Conservation (phyloP, 2,329 filamentous ascomycete genomes). For the Pochonia chlamydosporia region DNA sequence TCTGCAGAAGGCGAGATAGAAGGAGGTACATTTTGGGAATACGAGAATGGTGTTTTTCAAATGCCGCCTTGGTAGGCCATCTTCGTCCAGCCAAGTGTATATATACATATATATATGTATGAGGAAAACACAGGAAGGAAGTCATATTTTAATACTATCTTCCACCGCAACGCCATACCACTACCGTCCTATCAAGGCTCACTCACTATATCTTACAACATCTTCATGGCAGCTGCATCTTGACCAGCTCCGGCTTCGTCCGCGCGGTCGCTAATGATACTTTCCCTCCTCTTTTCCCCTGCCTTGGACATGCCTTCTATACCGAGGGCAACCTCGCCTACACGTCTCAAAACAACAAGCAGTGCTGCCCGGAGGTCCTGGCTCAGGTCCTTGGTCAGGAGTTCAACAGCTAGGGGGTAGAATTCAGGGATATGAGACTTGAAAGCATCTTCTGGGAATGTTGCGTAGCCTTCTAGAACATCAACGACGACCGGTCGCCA, state of each 20-base stretch:
- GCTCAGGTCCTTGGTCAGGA: conserved; percentile 77
- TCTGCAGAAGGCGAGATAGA: too few relatives aligned
- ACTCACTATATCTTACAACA: conserved; percentile 20
- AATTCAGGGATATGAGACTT: conserved; percentile 73
- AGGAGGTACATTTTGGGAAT: too few relatives aligned
- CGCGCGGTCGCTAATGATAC: conserved; percentile 29
- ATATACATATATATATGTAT: background rate
- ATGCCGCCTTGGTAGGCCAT: too few relatives aligned
- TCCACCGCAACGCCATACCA: conserved; percentile 24
- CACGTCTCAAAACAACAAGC: conserved; percentile 68
- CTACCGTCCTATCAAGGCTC: conserved; percentile 6
- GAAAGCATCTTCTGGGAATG: conserved; percentile 77
- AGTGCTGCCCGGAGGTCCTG: conserved; percentile 72
- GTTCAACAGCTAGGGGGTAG: conserved; percentile 77
- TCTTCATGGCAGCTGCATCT: conserved; percentile 29
- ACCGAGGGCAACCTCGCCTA: conserved; percentile 70
- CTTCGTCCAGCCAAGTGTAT: background rate
- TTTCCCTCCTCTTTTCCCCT: conserved; percentile 31
- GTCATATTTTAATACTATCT: conserved; percentile 16
- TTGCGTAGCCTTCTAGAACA: conserved; percentile 86
- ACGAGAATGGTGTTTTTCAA: too few relatives aligned
- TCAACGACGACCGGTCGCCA: conserved; percentile 97
- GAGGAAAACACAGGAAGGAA: conserved; percentile 12
- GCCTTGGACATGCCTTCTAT: conserved; percentile 42
- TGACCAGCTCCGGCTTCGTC: conserved; percentile 21